Evolutionary conservation across 2,329 filamentous ascomycete species (phyloP), one percentile per base, ranked within the genome.

Genomic region (Fusarium humuli): DNA sequence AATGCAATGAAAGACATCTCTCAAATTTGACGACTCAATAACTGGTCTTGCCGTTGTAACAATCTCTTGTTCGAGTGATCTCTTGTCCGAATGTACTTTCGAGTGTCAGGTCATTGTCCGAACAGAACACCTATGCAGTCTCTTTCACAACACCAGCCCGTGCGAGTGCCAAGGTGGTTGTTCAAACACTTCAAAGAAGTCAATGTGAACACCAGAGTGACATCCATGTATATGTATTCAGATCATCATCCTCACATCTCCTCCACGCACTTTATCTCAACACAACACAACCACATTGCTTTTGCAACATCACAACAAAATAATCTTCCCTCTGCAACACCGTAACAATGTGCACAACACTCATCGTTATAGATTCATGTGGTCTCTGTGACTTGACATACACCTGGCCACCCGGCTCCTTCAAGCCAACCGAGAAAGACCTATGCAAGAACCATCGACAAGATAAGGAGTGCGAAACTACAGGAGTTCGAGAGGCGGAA

Each of bases 191-290:
- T 37, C 18, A 37, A 37, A 37, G 34, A 37, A 37, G 2, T 2
- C 18, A 11, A 4, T 37, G 6, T n/a, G 18, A n/a, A 37, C 34
- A 37, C 10, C 6, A n/a, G 10, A 37, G 34, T n/a, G 18, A 12
- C 18, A n/a, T 4, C 10, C 18, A 37, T 37, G 5, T n/a, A 37
- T 37, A 37, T 37, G 34, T 37, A n/a, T n/a, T n/a, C 34, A n/a
- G 34, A n/a, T 4, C 32, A 37, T 6, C 9, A 37, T 6, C 32
- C 16, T 10, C 16, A 0, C 16, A 34, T 18, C 16, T 10, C 5
- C 4, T 9, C 14, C 1, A 2, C 14, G 8, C 14, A 34, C 4
- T 2, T n/a, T 0, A 27, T 16, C 5, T 16, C 18, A 27, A 52
- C 13, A 16, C 18, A 27, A 52, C 9, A 16, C 13, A 29, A 27